Evolutionary conservation across 139 green algal genomes (phyloP).

Genomic region (Gonium pectorale): DNA sequence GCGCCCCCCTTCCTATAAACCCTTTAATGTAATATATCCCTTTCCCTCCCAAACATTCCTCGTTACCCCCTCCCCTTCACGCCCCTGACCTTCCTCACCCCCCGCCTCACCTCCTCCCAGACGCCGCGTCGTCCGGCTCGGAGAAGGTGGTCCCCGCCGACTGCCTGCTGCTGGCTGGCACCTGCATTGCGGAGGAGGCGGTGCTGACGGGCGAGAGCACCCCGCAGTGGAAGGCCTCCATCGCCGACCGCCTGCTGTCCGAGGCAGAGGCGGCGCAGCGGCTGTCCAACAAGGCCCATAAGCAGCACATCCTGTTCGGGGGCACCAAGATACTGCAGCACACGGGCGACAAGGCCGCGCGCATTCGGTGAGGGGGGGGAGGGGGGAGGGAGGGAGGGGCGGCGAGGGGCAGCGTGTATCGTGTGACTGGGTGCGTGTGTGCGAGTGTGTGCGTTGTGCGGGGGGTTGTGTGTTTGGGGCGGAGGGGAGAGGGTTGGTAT

Average conservation of each 20-base stretch:
- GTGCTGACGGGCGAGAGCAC: conserved; percentile 96
- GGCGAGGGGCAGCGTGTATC: not conserved
- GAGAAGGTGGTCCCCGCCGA: conserved; percentile 89
- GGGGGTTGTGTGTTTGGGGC: not conserved
- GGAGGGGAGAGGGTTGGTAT: not conserved
- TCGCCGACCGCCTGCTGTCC: conserved; percentile 24
- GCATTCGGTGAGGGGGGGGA: conserved; percentile 52
- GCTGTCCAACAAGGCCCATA: conserved; percentile 84
- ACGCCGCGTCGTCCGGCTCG: conserved; percentile 6
- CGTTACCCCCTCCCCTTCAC: not conserved
- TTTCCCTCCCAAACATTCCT: too few species aligned
- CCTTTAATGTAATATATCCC: too few species aligned
- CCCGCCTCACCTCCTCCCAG: not conserved
- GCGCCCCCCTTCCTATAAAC: too few species aligned
- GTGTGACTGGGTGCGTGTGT: too few species aligned
- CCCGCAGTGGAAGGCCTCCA: conserved; percentile 88
- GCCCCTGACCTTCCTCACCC: not conserved
- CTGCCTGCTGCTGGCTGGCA: conserved; percentile 91
- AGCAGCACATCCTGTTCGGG: conserved; percentile 92
- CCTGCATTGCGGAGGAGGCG: conserved; percentile 95
- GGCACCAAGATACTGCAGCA: conserved; percentile 94
- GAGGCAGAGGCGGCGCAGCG: conserved; percentile 37
- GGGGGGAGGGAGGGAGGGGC: too few species aligned
- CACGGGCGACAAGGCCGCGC: conserved; percentile 71
- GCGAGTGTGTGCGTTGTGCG: not conserved